Evolutionary conservation across 306 rosid species (phyloP).

Genomic region (Castanea crenata): DNA sequence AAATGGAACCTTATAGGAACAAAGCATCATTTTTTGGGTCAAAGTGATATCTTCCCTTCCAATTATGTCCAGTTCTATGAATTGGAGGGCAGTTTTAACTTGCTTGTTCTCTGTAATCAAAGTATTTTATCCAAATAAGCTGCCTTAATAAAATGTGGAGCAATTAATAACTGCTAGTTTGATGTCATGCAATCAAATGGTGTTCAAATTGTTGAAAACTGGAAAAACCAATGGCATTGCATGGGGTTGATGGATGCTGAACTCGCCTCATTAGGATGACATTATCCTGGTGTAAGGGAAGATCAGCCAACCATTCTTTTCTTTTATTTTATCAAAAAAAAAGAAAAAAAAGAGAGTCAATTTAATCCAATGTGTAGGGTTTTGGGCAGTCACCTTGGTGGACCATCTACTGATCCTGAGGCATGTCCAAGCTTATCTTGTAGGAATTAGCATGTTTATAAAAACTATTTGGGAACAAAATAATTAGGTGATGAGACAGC

Average conservation of each 20-base stretch:
- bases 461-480: not conserved
- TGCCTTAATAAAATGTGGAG: not conserved
- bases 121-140: not conserved
- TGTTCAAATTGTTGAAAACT: not conserved
- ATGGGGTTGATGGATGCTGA: not conserved
- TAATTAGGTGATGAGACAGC: not conserved
- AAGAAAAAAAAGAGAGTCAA: not conserved
- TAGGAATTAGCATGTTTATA: not conserved
- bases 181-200: not conserved
- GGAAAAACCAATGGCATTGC: not conserved
- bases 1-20: not conserved
- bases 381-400: not conserved
- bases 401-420: not conserved
- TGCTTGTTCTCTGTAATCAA: not conserved
- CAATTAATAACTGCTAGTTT: not conserved
- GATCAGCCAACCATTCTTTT: not conserved
- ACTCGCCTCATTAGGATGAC: not conserved
- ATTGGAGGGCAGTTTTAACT: not conserved
- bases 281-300: not conserved
- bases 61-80: not conserved
- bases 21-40: not conserved
- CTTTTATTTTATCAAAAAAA: not conserved
- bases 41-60: not conserved
- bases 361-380: not conserved
- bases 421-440: not conserved